Evolutionary conservation across 108 stramenopile species (phyloP).

Genomic region (Cyclotella sp.): DNA sequence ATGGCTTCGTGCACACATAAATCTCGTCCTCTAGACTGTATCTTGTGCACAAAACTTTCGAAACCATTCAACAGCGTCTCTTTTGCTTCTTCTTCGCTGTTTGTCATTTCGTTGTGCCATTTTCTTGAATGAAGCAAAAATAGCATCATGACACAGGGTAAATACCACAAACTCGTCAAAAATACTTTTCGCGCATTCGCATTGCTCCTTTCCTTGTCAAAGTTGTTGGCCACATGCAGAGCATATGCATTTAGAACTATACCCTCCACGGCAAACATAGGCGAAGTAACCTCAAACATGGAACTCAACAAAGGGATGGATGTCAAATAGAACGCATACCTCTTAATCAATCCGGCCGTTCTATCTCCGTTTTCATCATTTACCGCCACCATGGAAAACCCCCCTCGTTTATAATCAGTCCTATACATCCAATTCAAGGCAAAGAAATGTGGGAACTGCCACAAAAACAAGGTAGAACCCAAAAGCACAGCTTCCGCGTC

Average conservation of each 20-base stretch:
- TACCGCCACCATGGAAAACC: conserved; percentile 84
- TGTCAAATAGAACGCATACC: conserved; percentile 87
- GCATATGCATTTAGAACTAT: conserved; percentile 88
- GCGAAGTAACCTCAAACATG: conserved; percentile 83
- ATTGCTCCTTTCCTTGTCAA: conserved; percentile 88
- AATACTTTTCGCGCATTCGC: conserved; percentile 95
- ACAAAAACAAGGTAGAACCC: conserved; percentile 90
- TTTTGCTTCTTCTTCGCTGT: conserved; percentile 42
- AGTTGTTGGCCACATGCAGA: conserved; percentile 75
- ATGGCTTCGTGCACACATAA: conserved; percentile 81
- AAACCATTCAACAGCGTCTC: conserved; percentile 43
- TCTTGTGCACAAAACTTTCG: conserved; percentile 51
- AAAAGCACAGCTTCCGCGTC: conserved; percentile 85
- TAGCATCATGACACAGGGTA: conserved; percentile 91
- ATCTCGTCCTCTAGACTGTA: conserved; percentile 80
- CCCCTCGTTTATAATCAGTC: conserved; percentile 75
- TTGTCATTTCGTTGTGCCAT: conserved; percentile 71
- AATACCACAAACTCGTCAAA: conserved; percentile 95
- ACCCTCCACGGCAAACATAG: conserved; percentile 96
- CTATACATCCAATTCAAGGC: conserved; percentile 96
- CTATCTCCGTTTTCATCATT: conserved; percentile 81
- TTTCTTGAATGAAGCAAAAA: conserved; percentile 94
- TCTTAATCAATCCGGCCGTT: conserved; percentile 80
- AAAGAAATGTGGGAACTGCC: conserved; percentile 99
- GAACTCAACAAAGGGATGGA: conserved; percentile 88